A percentile compares a stretch with the other conserved stretches of the same genome.
Evolutionary conservation across 768 basidiomycete species (phyloP).

Genomic region (Chalciporus chontae): DNA sequence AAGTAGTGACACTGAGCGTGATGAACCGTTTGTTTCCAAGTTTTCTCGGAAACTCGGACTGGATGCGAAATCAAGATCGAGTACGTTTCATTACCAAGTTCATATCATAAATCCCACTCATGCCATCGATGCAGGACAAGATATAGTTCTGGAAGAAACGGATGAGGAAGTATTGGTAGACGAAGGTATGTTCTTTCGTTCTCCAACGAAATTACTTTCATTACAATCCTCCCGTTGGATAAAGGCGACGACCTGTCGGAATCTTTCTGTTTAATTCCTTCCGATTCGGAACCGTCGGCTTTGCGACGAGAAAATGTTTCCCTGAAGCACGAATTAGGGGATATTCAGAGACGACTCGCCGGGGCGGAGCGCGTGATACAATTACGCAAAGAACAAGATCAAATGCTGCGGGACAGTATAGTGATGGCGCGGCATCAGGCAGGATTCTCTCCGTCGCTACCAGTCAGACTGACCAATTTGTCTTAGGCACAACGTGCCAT

Average conservation of each 20-base stretch:
- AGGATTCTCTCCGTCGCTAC: slow-evolving; percentile 15
- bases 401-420: slow-evolving; percentile 78
- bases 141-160: slow-evolving; percentile 38
- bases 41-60: slow-evolving; percentile 45
- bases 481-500: slow-evolving; percentile 75
- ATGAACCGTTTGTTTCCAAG: slow-evolving; percentile 58
- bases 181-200: slow-evolving; percentile 46
- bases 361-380: slow-evolving; percentile 62
- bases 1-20: slow-evolving; percentile 65
- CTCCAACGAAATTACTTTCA: not conserved
- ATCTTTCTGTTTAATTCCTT: slow-evolving; percentile 74
- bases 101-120: slow-evolving; percentile 5
- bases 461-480: slow-evolving; percentile 4
- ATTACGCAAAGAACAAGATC: slow-evolving; percentile 73
- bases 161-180: slow-evolving; percentile 63
- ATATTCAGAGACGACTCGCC: slow-evolving; percentile 54
- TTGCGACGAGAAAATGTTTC: slow-evolving; percentile 65
- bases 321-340: slow-evolving; percentile 59
- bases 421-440: slow-evolving; percentile 67
- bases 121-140: slow-evolving; percentile 16
- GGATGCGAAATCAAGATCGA: slow-evolving; percentile 17
- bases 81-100: slow-evolving; percentile 10
- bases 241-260: slow-evolving; percentile 70
- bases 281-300: slow-evolving; percentile 47
- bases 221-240: slow-evolving; percentile 1